Percentiles rank a stretch among this genome's conserved stretches.
Conservation (phyloP, 2,329 filamentous ascomycete genomes). For the Penicillium janthinellum region DNA sequence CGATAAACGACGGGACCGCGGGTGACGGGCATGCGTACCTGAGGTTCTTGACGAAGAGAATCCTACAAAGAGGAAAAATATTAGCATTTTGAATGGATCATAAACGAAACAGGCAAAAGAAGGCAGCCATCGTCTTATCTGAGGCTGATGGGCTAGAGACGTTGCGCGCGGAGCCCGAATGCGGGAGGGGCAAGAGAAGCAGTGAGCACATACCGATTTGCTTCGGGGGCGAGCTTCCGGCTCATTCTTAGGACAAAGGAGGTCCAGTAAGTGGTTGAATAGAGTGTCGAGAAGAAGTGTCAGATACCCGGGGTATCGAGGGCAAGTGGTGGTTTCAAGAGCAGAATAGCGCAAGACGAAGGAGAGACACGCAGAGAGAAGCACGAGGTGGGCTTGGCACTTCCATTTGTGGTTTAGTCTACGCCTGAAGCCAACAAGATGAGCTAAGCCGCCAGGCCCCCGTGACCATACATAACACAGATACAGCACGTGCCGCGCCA, state of each 20-base stretch:
- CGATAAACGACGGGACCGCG: conserved; percentile 1
- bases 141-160: conserved; percentile 4
- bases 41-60: conserved; percentile 99
- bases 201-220: conserved; percentile 78
- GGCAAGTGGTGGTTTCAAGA: conserved; percentile 21
- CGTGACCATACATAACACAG: conserved; percentile 14
- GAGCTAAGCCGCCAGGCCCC: conserved; percentile 6
- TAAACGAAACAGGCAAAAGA: background rate
- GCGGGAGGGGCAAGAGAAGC: conserved; percentile 34
- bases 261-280: conserved; percentile 23
- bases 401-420: conserved; percentile 20
- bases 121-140: background rate
- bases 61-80: conserved; percentile 56
- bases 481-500: background rate
- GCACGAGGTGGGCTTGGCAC: conserved; percentile 33
- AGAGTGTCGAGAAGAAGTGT: conserved; percentile 17
- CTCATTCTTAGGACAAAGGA: conserved; percentile 42
- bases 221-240: conserved; percentile 94
- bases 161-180: conserved; percentile 2
- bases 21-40: conserved; percentile 61
- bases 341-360: conserved; percentile 24
- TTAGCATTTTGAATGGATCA: conserved; percentile 8
- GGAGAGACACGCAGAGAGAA: conserved; percentile 28
- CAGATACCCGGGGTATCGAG: conserved; percentile 33
- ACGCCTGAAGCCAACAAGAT: conserved; percentile 2